A percentile compares a stretch with the other conserved stretches of the same genome.
phyloP scores from a whole-genome alignment of 2,329 filamentous ascomycete species.

The Trichophyton simii region DNA sequence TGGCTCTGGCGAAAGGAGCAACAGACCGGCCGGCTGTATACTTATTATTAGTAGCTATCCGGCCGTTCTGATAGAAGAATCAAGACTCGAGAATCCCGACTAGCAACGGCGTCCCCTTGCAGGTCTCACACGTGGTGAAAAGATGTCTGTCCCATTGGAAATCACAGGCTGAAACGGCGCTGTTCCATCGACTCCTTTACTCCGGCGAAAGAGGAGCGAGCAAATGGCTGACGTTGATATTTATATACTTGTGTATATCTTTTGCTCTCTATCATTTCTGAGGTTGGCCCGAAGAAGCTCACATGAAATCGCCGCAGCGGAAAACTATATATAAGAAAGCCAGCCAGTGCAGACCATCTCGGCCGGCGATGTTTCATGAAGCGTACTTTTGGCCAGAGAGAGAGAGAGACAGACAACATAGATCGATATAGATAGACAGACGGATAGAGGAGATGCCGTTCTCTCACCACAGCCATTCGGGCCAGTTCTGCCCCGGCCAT shows the following conservation, averaged over 20 bases:
- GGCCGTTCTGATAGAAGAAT: too few species aligned
- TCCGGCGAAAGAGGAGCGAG: not conserved
- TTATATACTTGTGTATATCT: not conserved
- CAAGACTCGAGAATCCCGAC: too few species aligned
- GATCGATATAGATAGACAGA: too few species aligned
- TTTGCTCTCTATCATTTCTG: too few species aligned
- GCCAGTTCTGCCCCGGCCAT: slow-evolving; percentile 88
- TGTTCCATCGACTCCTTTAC: not conserved
- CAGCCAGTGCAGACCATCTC: not conserved
- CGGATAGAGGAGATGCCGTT: slow-evolving; percentile 61
- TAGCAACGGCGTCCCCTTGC: slow-evolving; percentile 3
- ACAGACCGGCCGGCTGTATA: not conserved
- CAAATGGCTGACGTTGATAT: not conserved
- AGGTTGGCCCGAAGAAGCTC: not conserved
- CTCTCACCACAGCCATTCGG: slow-evolving; percentile 95
- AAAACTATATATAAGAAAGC: not conserved
- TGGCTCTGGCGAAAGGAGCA: not conserved
- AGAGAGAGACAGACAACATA: not conserved
- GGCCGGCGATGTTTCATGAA: not conserved
- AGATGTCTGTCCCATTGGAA: not conserved
- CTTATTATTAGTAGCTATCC: too few species aligned
- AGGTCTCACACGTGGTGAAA: not conserved
- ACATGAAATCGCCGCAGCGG: not conserved
- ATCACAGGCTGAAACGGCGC: not conserved
- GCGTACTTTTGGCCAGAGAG: not conserved